Evolutionary conservation across 2,329 filamentous ascomycete genomes (phyloP).

Genomic region (Alternaria postmessia): DNA sequence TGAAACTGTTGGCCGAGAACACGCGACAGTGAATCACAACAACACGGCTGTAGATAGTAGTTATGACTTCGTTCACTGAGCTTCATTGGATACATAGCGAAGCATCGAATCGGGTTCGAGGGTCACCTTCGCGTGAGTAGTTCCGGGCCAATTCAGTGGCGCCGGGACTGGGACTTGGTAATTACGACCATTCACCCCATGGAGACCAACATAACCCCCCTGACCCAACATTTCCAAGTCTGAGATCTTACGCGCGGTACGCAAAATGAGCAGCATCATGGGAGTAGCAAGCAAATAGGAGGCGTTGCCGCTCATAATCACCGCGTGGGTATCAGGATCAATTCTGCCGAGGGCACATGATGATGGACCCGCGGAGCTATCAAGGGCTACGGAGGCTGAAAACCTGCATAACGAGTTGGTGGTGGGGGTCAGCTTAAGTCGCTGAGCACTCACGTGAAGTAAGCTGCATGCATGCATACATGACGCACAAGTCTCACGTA

Average conservation of each 20-base stretch:
- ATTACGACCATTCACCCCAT: not conserved
- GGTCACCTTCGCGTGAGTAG: not conserved
- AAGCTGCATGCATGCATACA: not conserved
- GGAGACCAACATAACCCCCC: not conserved
- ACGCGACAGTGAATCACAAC: not conserved
- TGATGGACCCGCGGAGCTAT: conserved; percentile 3
- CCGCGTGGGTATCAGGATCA: not conserved
- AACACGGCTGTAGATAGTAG: not conserved
- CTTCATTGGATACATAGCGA: not conserved
- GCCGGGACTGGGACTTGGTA: not conserved
- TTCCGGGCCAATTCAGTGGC: not conserved
- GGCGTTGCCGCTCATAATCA: not conserved
- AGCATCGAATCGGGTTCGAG: not conserved
- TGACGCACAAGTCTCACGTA: not conserved
- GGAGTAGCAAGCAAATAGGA: not conserved
- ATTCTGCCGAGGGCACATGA: not conserved
- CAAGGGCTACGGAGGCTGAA: not conserved
- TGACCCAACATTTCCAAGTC: not conserved
- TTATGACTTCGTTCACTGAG: not conserved
- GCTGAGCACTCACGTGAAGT: conserved; percentile 7
- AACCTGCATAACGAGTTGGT: not conserved
- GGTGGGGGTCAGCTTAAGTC: not conserved
- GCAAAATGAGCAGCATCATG: not conserved
- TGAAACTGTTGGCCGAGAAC: not conserved
- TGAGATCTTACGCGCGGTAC: not conserved